Base-by-base conservation (phyloP, 2,329 filamentous ascomycete species). In the Xylariaceae sp. region DNA sequence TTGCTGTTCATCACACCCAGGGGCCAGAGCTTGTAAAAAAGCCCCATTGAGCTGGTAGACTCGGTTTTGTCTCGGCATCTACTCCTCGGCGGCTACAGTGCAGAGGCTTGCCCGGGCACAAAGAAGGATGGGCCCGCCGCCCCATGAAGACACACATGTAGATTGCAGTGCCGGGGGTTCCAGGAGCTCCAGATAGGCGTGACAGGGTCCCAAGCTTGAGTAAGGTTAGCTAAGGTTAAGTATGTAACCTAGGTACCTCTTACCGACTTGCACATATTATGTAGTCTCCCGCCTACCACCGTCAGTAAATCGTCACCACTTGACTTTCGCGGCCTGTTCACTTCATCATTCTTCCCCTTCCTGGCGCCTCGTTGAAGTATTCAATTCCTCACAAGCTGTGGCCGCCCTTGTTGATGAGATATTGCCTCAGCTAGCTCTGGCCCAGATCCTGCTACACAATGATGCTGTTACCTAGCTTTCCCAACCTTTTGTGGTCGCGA, bases 401-500 rank as follows among this genome's bases (percentile, higher is more conserved):
- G 12, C n/a, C n/a, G n/a, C n/a, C n/a, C n/a, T n/a, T n/a, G n/a
- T n/a, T n/a, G n/a, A n/a, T n/a, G n/a, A n/a, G n/a, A n/a, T n/a
- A n/a, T n/a, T n/a, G n/a, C n/a, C n/a, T n/a, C n/a, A n/a, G n/a
- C n/a, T n/a, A n/a, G n/a, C n/a, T n/a, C n/a, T n/a, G n/a, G n/a
- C n/a, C 15, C 9, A 29, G 14, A 19, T 31, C 21, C 21, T 7
- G 21, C 6, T 24, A 24, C 16, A 16, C 23, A n/a, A n/a, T n/a
- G 24, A 48, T 48, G 44, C 41, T 45, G 40, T 24, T 37, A 29
- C 31, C 12, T 14, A 40, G 21, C 34, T 38, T 34, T 13, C 33
- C 31, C 34, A 33, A 44, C 14, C 31, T 44, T 24, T 53, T 53
- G 14, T 29, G 50, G 16, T 46, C 40, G 38, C 48, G 46, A 13